Percentiles rank a stretch among this genome's conserved stretches.
phyloP scores from a whole-genome alignment of 306 rosid species.

The Fragaria vesca region DNA sequence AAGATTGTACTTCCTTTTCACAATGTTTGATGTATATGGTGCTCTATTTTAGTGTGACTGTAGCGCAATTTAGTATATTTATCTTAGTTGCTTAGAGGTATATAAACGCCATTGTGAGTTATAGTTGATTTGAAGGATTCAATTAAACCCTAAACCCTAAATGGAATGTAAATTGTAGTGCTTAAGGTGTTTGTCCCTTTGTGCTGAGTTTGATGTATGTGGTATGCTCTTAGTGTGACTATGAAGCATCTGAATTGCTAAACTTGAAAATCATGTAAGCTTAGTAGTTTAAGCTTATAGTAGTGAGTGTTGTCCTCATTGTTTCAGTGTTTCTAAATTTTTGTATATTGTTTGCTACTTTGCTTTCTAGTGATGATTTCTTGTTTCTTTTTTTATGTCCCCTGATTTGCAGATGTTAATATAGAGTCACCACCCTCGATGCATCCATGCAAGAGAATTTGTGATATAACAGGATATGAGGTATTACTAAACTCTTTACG shows the following conservation, averaged over 20 bases:
- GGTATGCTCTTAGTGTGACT: not conserved
- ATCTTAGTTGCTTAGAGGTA: not conserved
- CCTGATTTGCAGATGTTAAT: constrained; percentile 61
- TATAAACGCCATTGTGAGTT: constrained; percentile 67
- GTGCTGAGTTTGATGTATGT: not conserved
- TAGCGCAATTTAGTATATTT: not conserved
- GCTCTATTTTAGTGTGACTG: no score
- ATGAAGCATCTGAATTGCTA: not conserved
- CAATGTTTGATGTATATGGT: not conserved
- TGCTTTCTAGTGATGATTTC: not conserved
- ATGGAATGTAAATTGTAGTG: not conserved
- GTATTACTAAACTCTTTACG: constrained; percentile 29
- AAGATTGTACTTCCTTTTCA: not conserved
- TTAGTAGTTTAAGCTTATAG: not conserved
- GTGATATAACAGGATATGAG: constrained; percentile 88
- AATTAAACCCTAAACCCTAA: not conserved
- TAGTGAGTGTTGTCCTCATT: not conserved
- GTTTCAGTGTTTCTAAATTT: not conserved
- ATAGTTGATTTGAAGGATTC: not conserved
- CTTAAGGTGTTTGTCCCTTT: not conserved
- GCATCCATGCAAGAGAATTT: constrained; percentile 91
- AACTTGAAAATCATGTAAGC: not conserved
- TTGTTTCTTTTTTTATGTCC: not conserved
- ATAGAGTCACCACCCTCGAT: constrained; percentile 87
- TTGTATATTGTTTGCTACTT: not conserved